Conservation (phyloP, 2,329 filamentous ascomycete genomes). For the Coniochaeta sp. region DNA sequence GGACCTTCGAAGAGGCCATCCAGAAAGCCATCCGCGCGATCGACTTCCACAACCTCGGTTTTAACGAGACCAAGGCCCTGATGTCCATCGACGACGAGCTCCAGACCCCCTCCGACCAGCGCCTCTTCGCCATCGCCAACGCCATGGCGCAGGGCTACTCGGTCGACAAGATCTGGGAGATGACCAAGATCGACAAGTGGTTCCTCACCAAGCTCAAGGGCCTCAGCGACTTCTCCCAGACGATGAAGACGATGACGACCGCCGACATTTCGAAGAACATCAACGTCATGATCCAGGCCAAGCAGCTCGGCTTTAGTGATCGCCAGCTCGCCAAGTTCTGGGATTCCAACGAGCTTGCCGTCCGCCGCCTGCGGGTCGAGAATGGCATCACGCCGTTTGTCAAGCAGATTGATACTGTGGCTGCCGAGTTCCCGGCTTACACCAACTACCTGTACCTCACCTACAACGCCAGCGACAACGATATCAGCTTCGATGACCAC, state of each 20-base stretch:
- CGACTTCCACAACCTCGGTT: slow-evolving; percentile 91
- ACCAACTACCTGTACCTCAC: slow-evolving; percentile 97
- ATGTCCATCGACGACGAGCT: slow-evolving; percentile 96
- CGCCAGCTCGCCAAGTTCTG: slow-evolving; percentile 90
- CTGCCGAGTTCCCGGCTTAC: slow-evolving; percentile 87
- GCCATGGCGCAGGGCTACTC: slow-evolving; percentile 92
- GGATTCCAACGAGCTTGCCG: slow-evolving; percentile 87
- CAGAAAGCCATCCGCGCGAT: slow-evolving; percentile 96
- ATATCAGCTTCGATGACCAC: slow-evolving; percentile 78
- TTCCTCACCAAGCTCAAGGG: slow-evolving; percentile 90
- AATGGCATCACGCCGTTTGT: slow-evolving; percentile 81
- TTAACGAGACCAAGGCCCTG: slow-evolving; percentile 82
- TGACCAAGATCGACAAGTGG: slow-evolving; percentile 99
- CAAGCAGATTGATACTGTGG: slow-evolving; percentile 98
- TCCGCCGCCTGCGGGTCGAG: slow-evolving; percentile 78
- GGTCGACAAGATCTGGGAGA: slow-evolving; percentile 95
- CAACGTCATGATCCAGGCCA: slow-evolving; percentile 70
- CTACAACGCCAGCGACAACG: slow-evolving; percentile 84
- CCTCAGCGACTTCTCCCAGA: slow-evolving; percentile 80
- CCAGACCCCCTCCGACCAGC: slow-evolving; percentile 94
- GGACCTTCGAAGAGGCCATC: slow-evolving; percentile 96
- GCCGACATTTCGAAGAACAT: slow-evolving; percentile 58
- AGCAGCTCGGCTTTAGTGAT: slow-evolving; percentile 91
- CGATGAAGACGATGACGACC: slow-evolving; percentile 60
- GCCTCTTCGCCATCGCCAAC: slow-evolving; percentile 94